phyloP scores from a whole-genome alignment of 176 grass and related monocot genomes.

The Hordeum vulgare region DNA sequence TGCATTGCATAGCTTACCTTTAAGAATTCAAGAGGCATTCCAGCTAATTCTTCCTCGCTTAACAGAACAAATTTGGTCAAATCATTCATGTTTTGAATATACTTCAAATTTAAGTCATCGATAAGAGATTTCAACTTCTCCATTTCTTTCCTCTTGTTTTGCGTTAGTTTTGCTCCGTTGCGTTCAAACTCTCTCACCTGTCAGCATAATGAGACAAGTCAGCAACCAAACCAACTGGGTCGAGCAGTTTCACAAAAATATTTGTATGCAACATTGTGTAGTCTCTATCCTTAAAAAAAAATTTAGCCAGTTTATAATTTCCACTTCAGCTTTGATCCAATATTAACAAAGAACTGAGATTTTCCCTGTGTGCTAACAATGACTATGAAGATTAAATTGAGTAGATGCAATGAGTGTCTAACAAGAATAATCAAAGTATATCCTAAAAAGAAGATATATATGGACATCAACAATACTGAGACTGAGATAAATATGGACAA shows the following conservation, averaged over 20 bases:
- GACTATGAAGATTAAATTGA: slow-evolving; percentile 1
- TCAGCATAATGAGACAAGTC: slow-evolving; percentile 51
- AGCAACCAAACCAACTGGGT: slow-evolving; percentile 2
- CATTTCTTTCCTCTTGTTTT: slow-evolving; percentile 76
- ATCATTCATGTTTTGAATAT: slow-evolving; percentile 68
- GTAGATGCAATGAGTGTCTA: neutral
- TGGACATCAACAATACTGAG: neutral
- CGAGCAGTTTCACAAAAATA: neutral
- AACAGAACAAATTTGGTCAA: slow-evolving; percentile 63
- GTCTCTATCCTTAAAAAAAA: neutral
- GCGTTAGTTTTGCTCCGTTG: slow-evolving; percentile 62
- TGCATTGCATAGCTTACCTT: slow-evolving; percentile 46
- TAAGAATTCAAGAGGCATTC: slow-evolving; percentile 81
- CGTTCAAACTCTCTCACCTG: slow-evolving; percentile 95
- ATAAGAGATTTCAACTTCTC: slow-evolving; percentile 70
- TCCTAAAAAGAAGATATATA: too few relatives aligned
- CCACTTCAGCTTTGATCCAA: slow-evolving; percentile 11
- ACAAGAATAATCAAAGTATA: neutral
- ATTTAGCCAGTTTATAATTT: neutral
- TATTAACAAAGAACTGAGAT: neutral
- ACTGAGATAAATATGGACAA: neutral
- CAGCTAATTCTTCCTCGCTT: slow-evolving; percentile 65
- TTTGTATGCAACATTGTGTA: neutral
- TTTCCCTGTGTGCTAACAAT: neutral
- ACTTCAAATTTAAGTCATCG: slow-evolving; percentile 70